Percentiles rank a stretch among this genome's conserved stretches.
Evolutionary conservation across 2,329 filamentous ascomycete species (phyloP).

Genomic region (Simplicillium aogashimaense): DNA sequence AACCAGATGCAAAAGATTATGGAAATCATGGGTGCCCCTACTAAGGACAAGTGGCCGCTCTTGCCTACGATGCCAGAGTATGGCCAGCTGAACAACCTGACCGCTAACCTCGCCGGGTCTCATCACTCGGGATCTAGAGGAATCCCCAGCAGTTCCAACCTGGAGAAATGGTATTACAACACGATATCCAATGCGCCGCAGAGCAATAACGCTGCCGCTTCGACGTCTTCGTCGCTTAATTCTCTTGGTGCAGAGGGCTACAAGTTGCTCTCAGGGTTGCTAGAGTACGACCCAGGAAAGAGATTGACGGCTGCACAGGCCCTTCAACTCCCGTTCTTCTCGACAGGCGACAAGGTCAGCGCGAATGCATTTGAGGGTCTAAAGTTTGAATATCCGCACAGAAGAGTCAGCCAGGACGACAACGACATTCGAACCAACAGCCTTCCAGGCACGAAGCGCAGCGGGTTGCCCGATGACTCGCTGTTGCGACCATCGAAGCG

Average conservation of each 20-base stretch:
- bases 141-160: conserved; percentile 29
- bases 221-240: conserved; percentile 32
- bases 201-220: conserved; percentile 33
- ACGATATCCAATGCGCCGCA: conserved; percentile 51
- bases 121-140: conserved; percentile 17
- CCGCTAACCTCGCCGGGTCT: conserved; percentile 27
- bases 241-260: conserved; percentile 69
- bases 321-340: conserved; percentile 85
- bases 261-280: conserved; percentile 67
- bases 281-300: conserved; percentile 89
- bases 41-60: conserved; percentile 80
- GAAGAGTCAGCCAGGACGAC: conserved; percentile 86
- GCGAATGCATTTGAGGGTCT: conserved; percentile 86
- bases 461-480: conserved; percentile 71
- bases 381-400: conserved; percentile 79
- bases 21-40: conserved; percentile 87
- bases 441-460: conserved; percentile 83
- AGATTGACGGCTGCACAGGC: conserved; percentile 81
- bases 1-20: conserved; percentile 99
- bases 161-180: conserved; percentile 74
- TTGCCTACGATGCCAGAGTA: conserved; percentile 83
- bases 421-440: conserved; percentile 91
- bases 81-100: conserved; percentile 51
- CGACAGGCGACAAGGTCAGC: conserved; percentile 59
- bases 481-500: conserved; percentile 55